phyloP scores from a whole-genome alignment of 108 stramenopile species.

The Pseudonitzschia multiseries region DNA sequence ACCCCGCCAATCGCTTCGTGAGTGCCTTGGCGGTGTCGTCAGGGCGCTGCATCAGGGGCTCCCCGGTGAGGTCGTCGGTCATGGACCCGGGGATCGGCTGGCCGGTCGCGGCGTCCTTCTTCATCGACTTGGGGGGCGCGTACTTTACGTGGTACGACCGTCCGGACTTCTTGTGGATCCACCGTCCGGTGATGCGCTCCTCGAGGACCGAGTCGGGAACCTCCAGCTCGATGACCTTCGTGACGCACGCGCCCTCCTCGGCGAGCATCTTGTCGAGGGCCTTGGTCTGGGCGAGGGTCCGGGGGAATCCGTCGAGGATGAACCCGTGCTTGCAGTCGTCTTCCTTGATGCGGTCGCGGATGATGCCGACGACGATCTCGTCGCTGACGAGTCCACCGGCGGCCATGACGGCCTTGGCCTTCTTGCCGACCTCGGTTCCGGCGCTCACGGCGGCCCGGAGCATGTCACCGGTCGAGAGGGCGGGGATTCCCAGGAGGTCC shows the following conservation, averaged over 20 bases:
- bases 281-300: slow-evolving; percentile 94
- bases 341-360: slow-evolving; percentile 90
- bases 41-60: slow-evolving; percentile 91
- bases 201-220: slow-evolving; percentile 95
- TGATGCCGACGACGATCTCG: slow-evolving; percentile 96
- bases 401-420: slow-evolving; percentile 98
- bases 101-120: slow-evolving; percentile 45
- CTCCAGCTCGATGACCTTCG: slow-evolving; percentile 91
- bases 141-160: slow-evolving; percentile 97
- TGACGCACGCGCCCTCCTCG: slow-evolving; percentile 84
- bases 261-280: slow-evolving; percentile 94
- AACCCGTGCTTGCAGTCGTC: slow-evolving; percentile 94
- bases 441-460: slow-evolving; percentile 96
- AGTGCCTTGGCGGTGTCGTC: slow-evolving; percentile 96
- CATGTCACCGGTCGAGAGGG: slow-evolving; percentile 98
- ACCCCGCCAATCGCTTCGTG: slow-evolving; percentile 86
- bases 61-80: slow-evolving; percentile 94
- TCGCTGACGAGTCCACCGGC: slow-evolving; percentile 94
- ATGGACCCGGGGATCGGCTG: slow-evolving; percentile 76
- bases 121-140: slow-evolving; percentile 90
- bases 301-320: slow-evolving; percentile 97
- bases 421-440: slow-evolving; percentile 92
- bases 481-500: slow-evolving; percentile 79
- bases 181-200: slow-evolving; percentile 97
- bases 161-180: slow-evolving; percentile 92